Conservation (phyloP, 2,329 filamentous ascomycete species). For the Aspergillus aculeatinus region DNA sequence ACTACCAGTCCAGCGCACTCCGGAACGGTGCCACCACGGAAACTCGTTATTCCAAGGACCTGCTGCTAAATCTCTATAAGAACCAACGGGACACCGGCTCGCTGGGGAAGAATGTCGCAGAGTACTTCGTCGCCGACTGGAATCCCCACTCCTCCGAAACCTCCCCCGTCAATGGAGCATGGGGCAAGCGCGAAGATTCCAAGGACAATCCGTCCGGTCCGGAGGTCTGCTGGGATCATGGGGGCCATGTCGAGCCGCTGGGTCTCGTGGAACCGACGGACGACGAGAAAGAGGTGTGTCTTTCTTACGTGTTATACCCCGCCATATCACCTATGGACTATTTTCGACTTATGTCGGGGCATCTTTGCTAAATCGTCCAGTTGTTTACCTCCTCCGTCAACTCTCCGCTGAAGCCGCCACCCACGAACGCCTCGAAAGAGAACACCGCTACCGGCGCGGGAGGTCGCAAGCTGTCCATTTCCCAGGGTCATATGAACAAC, state of each 20-base stretch:
- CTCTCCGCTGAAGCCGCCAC: conserved; percentile 83
- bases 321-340: neutral
- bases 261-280: conserved; percentile 70
- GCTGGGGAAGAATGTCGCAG: conserved; percentile 61
- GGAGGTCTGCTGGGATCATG: conserved; percentile 87
- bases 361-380: conserved; percentile 48
- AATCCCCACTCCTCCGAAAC: conserved; percentile 65
- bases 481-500: conserved; percentile 62
- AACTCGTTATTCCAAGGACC: conserved; percentile 72
- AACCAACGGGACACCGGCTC: conserved; percentile 54
- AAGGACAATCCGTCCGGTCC: conserved; percentile 74
- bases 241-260: conserved; percentile 68
- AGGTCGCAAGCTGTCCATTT: conserved; percentile 78
- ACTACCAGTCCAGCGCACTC: conserved; percentile 42
- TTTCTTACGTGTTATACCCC: conserved; percentile 3
- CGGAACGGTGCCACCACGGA: conserved; percentile 58
- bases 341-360: neutral
- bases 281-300: conserved; percentile 62
- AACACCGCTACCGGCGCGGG: conserved; percentile 40
- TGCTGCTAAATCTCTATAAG: conserved; percentile 73
- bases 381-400: conserved; percentile 85
- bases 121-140: conserved; percentile 74
- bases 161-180: conserved; percentile 60
- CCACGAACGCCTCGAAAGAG: conserved; percentile 65
- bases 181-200: conserved; percentile 75